phyloP scores from a whole-genome alignment of 805 yeast genomes.

The Debaryomyces tyrocola region DNA sequence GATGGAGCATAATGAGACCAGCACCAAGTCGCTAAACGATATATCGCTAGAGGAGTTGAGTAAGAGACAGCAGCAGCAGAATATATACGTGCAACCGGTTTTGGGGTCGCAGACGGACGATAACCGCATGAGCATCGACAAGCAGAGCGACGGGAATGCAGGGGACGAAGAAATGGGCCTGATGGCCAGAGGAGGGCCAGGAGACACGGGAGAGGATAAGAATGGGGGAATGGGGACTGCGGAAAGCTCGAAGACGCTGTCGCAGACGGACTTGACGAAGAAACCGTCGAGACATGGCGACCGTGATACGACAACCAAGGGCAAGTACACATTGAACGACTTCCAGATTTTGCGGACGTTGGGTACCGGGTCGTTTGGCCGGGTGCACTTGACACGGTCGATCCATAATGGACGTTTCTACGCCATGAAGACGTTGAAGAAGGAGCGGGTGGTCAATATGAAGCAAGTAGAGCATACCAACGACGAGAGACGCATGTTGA shows the following conservation, averaged over 20 bases:
- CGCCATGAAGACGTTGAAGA: slow-evolving; percentile 59
- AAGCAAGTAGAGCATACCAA: slow-evolving; percentile 66
- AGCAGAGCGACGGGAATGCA: background rate
- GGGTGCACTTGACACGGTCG: slow-evolving; percentile 58
- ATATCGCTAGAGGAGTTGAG: slow-evolving; percentile 28
- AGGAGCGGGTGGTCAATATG: slow-evolving; percentile 58
- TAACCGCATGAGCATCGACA: background rate
- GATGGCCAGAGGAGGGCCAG: background rate
- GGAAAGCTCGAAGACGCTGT: background rate
- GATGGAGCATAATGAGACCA: slow-evolving; percentile 23
- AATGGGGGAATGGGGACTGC: background rate
- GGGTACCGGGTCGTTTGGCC: slow-evolving; percentile 63
- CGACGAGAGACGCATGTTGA: slow-evolving; percentile 60
- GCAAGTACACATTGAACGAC: slow-evolving; percentile 56
- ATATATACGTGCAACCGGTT: slow-evolving; percentile 19
- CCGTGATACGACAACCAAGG: slow-evolving; percentile 47
- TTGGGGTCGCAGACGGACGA: slow-evolving; percentile 12
- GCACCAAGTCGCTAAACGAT: slow-evolving; percentile 23
- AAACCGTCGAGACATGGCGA: slow-evolving; percentile 13
- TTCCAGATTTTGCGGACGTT: slow-evolving; percentile 57
- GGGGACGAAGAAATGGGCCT: background rate
- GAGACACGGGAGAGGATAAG: background rate
- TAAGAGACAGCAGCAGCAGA: slow-evolving; percentile 26
- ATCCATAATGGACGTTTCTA: slow-evolving; percentile 60
- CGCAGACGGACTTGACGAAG: background rate